Evolutionary conservation across 176 grass and related monocot genomes (phyloP).

Genomic region (Zizania latifolia): DNA sequence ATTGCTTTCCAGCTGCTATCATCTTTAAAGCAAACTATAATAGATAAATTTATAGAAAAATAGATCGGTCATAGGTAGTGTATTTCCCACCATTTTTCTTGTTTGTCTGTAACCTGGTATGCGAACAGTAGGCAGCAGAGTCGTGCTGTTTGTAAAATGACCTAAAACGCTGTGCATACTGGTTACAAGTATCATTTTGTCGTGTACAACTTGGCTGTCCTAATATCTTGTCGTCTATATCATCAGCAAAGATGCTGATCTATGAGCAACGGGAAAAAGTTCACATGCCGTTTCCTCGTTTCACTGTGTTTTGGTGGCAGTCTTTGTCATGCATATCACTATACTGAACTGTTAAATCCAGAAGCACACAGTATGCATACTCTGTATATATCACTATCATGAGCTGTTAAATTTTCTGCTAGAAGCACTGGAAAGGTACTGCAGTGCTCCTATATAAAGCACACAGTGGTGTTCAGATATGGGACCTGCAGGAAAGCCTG

Average conservation of each 20-base stretch:
- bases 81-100: not conserved
- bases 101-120: slow-evolving; percentile 16
- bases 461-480: not conserved
- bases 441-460: not conserved
- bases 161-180: not conserved
- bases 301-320: not conserved
- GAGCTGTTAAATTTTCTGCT: not conserved
- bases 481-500: not conserved
- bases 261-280: not conserved
- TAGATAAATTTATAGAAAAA: slow-evolving; percentile 16
- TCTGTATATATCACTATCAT: not conserved
- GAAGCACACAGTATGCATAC: not conserved
- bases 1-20: not conserved
- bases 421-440: not conserved
- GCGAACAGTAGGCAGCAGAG: not conserved
- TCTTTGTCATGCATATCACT: not conserved
- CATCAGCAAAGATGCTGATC: not conserved
- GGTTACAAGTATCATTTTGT: slow-evolving; percentile 25
- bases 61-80: not conserved
- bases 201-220: not conserved
- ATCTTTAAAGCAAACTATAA: slow-evolving; percentile 1
- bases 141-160: slow-evolving; percentile 30
- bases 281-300: not conserved
- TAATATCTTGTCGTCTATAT: not conserved
- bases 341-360: not conserved